Conservation (phyloP, 2,329 filamentous ascomycete genomes). For the Diplodia sapinea region DNA sequence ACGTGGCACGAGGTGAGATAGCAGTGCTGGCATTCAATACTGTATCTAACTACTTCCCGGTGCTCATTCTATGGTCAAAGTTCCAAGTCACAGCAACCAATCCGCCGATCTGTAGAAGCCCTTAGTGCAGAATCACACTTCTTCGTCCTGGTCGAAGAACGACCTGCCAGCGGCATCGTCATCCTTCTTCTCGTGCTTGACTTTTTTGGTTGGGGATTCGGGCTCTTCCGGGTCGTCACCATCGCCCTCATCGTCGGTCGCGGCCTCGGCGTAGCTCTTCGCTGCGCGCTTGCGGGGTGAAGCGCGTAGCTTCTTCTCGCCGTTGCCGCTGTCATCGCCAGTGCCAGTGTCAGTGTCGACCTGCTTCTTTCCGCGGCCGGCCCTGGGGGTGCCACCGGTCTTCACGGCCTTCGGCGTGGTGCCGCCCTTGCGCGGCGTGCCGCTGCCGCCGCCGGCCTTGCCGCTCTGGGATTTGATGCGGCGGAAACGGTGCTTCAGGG, state of each 20-base stretch:
- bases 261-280: not conserved
- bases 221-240: not conserved
- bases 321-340: too few species aligned
- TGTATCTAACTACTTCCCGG: too few species aligned
- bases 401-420: not conserved
- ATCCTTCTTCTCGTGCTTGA: not conserved
- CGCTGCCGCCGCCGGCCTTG: not conserved
- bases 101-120: too few species aligned
- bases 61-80: too few species aligned
- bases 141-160: not conserved
- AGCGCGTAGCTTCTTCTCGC: not conserved
- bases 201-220: not conserved
- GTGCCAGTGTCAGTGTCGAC: too few species aligned
- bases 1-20: too few species aligned
- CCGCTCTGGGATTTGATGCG: not conserved
- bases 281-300: not conserved
- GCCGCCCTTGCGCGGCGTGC: not conserved
- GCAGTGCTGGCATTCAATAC: too few species aligned
- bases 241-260: not conserved
- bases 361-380: not conserved
- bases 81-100: too few species aligned
- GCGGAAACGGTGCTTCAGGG: conserved; percentile 3
- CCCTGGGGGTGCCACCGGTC: not conserved
- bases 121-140: not conserved
- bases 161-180: not conserved